Evolutionary conservation across 1,284 basidiomycete species (phyloP).

Genomic region (Ustilago esculenta): DNA sequence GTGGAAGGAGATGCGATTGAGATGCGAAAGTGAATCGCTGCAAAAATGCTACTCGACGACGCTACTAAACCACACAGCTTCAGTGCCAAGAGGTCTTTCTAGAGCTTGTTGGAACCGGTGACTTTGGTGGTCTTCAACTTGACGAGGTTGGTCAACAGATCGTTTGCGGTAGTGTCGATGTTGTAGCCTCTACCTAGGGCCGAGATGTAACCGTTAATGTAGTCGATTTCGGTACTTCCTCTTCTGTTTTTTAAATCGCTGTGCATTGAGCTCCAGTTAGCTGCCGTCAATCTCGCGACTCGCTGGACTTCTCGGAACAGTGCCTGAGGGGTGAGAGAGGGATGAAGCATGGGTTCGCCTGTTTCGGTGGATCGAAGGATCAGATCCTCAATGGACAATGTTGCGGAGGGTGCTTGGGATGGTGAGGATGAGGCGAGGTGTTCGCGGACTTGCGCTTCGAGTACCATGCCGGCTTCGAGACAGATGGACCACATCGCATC

Average conservation of each 20-base stretch:
- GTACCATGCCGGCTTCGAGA: conserved; percentile 52
- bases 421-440: conserved; percentile 15
- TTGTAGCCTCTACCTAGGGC: conserved; percentile 74
- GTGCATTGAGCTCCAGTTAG: conserved; percentile 63
- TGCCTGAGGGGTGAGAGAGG: conserved; percentile 46
- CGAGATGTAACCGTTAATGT: conserved; percentile 85
- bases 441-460: conserved; percentile 56
- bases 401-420: not conserved
- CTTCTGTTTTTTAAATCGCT: conserved; percentile 48
- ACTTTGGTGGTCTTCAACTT: conserved; percentile 69
- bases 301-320: conserved; percentile 55
- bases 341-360: conserved; percentile 52
- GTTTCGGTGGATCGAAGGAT: conserved; percentile 25
- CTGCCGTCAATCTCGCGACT: conserved; percentile 45
- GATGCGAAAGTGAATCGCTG: no score
- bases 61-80: not conserved
- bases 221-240: conserved; percentile 70
- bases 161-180: conserved; percentile 75
- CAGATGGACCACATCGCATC: conserved; percentile 57
- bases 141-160: conserved; percentile 75
- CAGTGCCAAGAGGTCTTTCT: no score
- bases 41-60: no score
- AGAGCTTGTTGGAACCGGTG: conserved; percentile 24
- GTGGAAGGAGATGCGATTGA: no score
- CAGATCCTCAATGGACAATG: conserved; percentile 18